Evolutionary conservation across 2,329 filamentous ascomycete species (phyloP).

Genomic region (Nothophaeocryptopus gaeumannii): DNA sequence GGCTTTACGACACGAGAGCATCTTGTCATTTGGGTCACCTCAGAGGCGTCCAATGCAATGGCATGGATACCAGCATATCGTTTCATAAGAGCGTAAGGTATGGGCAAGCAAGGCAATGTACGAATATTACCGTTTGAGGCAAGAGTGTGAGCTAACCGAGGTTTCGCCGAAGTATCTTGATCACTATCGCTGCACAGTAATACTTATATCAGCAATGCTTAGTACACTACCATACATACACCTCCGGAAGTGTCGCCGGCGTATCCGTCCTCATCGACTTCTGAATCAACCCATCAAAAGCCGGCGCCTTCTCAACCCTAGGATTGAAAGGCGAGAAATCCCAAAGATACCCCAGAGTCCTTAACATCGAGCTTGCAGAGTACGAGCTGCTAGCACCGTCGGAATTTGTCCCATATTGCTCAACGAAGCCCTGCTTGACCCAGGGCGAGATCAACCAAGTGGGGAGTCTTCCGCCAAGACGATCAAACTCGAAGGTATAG

Average conservation of each 20-base stretch:
- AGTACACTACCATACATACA: background rate
- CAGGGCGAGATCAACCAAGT: slow-evolving; percentile 40
- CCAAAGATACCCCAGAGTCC: slow-evolving; percentile 9
- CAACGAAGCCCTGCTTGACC: slow-evolving; percentile 6
- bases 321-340: slow-evolving; percentile 7
- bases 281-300: slow-evolving; percentile 8
- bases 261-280: background rate
- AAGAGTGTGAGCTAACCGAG: too few species aligned
- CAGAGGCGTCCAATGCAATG: too few species aligned
- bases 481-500: slow-evolving; percentile 40
- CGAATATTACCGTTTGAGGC: too few species aligned
- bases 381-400: slow-evolving; percentile 4
- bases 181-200: too few species aligned
- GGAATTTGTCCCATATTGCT: slow-evolving; percentile 9
- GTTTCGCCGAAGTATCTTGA: too few species aligned
- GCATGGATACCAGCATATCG: too few species aligned
- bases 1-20: too few species aligned
- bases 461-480: slow-evolving; percentile 41
- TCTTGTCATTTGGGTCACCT: too few species aligned
- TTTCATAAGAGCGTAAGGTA: too few species aligned
- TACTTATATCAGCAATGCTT: too few species aligned
- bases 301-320: slow-evolving; percentile 11
- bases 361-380: slow-evolving; percentile 7
- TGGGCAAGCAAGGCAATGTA: too few species aligned
- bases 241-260: slow-evolving; percentile 4